Evolutionary conservation across 768 basidiomycete species (phyloP).

Genomic region (Kwoniella europaea): DNA sequence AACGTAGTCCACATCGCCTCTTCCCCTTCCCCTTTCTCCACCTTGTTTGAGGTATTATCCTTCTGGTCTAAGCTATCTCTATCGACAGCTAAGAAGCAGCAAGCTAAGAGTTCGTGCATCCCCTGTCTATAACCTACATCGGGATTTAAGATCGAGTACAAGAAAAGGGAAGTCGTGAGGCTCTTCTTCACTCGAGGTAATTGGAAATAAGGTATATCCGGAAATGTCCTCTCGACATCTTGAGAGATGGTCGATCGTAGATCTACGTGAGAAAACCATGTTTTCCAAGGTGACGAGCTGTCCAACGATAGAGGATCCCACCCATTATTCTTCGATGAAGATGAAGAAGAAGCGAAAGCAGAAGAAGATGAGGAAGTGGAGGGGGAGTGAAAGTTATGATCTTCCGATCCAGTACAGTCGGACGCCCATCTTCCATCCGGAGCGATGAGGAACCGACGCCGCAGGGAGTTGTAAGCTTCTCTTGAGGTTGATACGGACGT

Average conservation of each 20-base stretch:
- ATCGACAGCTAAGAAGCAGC: constrained; percentile 80
- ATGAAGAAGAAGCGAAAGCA: neutral
- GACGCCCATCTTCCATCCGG: constrained; percentile 57
- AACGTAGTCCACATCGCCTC: constrained; percentile 46
- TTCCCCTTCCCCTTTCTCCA: constrained; percentile 1
- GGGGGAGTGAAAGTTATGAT: constrained; percentile 12
- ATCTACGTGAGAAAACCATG: constrained; percentile 89
- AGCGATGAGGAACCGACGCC: constrained; percentile 50
- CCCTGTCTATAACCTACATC: constrained; percentile 93
- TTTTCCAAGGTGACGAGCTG: constrained; percentile 87
- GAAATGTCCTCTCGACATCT: constrained; percentile 98
- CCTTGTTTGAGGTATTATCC: neutral
- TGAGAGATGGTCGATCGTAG: constrained; percentile 85
- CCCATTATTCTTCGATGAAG: constrained; percentile 9
- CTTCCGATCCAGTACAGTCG: constrained; percentile 48
- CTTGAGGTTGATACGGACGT: constrained; percentile 25
- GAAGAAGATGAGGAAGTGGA: constrained; percentile 8
- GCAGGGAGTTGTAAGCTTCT: constrained; percentile 37
- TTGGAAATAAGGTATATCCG: constrained; percentile 92
- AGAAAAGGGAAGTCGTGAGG: constrained; percentile 83
- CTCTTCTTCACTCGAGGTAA: constrained; percentile 73
- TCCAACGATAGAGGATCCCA: constrained; percentile 57
- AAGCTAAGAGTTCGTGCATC: constrained; percentile 96
- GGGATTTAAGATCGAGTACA: constrained; percentile 78
- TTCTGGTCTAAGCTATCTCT: constrained; percentile 70